Percentiles rank a stretch among this genome's conserved stretches.
Evolutionary conservation across 2,329 filamentous ascomycete genomes (phyloP).

Genomic region (Aspergillus proliferans): DNA sequence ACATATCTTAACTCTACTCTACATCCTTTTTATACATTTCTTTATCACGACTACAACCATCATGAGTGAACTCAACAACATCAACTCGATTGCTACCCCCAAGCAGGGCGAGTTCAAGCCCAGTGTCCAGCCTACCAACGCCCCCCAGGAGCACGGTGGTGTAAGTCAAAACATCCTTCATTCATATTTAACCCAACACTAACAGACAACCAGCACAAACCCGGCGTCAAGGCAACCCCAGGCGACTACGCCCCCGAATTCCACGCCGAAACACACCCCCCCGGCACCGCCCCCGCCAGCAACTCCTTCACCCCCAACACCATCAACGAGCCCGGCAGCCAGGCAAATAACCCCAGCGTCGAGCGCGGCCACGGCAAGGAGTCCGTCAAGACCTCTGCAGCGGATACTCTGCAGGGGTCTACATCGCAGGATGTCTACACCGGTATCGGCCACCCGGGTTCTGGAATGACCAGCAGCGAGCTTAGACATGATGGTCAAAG

Average conservation of each 20-base stretch:
- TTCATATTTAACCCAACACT: background rate
- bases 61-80: conserved; percentile 35
- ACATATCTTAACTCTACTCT: background rate
- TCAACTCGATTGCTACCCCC: conserved; percentile 46
- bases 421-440: conserved; percentile 50
- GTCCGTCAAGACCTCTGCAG: conserved; percentile 36
- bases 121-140: conserved; percentile 10
- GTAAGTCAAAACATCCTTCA: conserved; percentile 39
- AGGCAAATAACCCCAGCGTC: conserved; percentile 36
- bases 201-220: conserved; percentile 51
- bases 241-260: conserved; percentile 57
- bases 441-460: conserved; percentile 48
- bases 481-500: conserved; percentile 41
- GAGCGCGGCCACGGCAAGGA: conserved; percentile 38
- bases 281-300: conserved; percentile 56
- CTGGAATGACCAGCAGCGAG: conserved; percentile 46
- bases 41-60: conserved; percentile 2
- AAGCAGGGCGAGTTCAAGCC: conserved; percentile 53
- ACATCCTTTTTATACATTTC: background rate
- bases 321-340: conserved; percentile 27
- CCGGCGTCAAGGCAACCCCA: conserved; percentile 53
- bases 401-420: conserved; percentile 45
- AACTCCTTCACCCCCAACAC: conserved; percentile 45
- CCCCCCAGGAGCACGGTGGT: background rate
- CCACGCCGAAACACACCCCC: conserved; percentile 52